Percentiles rank a stretch among this genome's conserved stretches.
Conservation (phyloP, 2,329 filamentous ascomycete species). For the Pyricularia grisea region DNA sequence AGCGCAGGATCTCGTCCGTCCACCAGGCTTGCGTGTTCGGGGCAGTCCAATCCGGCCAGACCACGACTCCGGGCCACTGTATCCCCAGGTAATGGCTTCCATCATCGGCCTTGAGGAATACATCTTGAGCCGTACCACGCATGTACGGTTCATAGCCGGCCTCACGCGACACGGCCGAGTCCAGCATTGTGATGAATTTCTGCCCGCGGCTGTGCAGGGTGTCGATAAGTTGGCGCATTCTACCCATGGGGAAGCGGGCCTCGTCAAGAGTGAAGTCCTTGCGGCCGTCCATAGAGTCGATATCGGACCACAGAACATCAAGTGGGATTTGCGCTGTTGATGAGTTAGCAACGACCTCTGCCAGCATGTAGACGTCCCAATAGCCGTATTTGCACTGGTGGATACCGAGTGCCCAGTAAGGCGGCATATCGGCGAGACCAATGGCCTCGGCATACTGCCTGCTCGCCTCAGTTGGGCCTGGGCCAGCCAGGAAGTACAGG, state of each 20-base stretch:
- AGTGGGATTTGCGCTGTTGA: conserved; percentile 55
- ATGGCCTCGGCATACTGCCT: conserved; percentile 58
- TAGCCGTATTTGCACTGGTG: conserved; percentile 85
- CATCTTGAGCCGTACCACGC: conserved; percentile 46
- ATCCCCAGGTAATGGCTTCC: conserved; percentile 48
- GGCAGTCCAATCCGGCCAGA: conserved; percentile 53
- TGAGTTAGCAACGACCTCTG: conserved; percentile 60
- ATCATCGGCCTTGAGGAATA: conserved; percentile 47
- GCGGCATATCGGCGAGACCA: conserved; percentile 67
- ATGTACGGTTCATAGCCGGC: conserved; percentile 56
- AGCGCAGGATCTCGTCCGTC: conserved; percentile 40
- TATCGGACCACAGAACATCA: conserved; percentile 67
- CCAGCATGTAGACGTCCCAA: conserved; percentile 57
- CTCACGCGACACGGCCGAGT: conserved; percentile 44
- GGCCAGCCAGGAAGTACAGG: conserved; percentile 70
- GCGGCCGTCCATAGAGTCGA: conserved; percentile 55
- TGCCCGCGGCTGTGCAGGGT: conserved; percentile 55
- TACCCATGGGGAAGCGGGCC: conserved; percentile 47
- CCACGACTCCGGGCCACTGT: conserved; percentile 67
- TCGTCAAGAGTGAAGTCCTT: conserved; percentile 54
- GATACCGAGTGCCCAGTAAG: conserved; percentile 73
- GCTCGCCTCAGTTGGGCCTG: conserved; percentile 57
- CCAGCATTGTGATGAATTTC: conserved; percentile 67
- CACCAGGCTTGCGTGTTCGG: conserved; percentile 43
- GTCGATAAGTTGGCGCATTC: conserved; percentile 54